Evolutionary conservation across 768 basidiomycete genomes (phyloP).

Genomic region (Lactarius quietus): DNA sequence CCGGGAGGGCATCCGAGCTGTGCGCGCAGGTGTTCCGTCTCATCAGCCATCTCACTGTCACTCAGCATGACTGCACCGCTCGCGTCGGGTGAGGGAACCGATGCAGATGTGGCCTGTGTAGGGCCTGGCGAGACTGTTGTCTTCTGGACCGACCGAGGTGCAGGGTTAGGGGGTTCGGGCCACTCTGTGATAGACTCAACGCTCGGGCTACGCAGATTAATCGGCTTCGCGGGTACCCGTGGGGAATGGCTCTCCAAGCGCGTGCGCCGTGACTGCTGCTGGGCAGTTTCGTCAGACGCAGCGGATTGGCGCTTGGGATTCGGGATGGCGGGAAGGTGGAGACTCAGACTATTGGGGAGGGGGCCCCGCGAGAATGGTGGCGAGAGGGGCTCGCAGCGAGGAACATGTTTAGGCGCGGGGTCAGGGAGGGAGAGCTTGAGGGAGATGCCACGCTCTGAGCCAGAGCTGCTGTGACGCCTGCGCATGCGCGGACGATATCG

Average conservation of each 20-base stretch:
- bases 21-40: constrained; percentile 23
- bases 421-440: background rate
- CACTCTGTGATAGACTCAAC: background rate
- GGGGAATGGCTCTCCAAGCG: background rate
- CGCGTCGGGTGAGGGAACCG: background rate
- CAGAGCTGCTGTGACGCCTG: background rate
- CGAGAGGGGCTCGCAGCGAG: background rate
- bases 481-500: constrained; percentile 21
- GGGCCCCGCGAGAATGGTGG: background rate
- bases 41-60: constrained; percentile 17
- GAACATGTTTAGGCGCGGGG: background rate
- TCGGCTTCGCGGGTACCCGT: background rate
- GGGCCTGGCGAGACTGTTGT: background rate
- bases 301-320: background rate
- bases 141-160: background rate
- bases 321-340: background rate
- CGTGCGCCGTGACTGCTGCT: background rate
- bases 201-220: background rate
- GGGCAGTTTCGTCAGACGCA: background rate
- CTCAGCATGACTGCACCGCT: constrained; percentile 9
- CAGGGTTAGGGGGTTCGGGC: background rate
- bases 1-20: constrained; percentile 20
- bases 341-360: background rate
- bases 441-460: background rate
- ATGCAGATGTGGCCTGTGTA: background rate